Percentiles rank a stretch among this genome's conserved stretches.
Evolutionary conservation across 805 yeast species (phyloP).

Genomic region (Kuraishia borneana): DNA sequence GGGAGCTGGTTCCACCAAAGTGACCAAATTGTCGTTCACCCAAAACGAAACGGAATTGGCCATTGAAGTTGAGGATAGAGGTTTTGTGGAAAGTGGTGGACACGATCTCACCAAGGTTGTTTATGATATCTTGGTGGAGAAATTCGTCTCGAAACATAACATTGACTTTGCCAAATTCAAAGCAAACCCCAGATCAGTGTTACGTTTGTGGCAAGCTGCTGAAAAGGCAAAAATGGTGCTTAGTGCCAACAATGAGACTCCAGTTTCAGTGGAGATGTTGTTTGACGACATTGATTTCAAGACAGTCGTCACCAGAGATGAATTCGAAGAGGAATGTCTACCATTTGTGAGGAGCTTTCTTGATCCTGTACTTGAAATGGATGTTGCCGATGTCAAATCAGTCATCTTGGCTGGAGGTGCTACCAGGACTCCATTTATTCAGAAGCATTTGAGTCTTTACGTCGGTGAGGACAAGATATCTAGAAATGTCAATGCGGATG

Average conservation of each 20-base stretch:
- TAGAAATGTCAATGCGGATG: constrained; percentile 90
- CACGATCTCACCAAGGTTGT: constrained; percentile 56
- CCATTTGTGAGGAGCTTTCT: constrained; percentile 35
- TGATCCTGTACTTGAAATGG: constrained; percentile 42
- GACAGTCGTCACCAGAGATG: constrained; percentile 58
- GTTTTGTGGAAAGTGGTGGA: constrained; percentile 67
- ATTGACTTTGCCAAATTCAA: constrained; percentile 26
- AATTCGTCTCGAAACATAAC: constrained; percentile 37
- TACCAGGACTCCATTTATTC: constrained; percentile 81
- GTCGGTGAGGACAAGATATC: constrained; percentile 55
- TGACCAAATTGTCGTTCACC: constrained; percentile 64
- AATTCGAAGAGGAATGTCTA: constrained; percentile 52
- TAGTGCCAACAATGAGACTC: constrained; percentile 79
- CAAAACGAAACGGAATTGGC: constrained; percentile 27
- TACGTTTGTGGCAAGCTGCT: constrained; percentile 68
- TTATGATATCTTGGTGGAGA: constrained; percentile 45
- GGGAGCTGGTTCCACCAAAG: constrained; percentile 88
- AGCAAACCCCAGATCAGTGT: constrained; percentile 43
- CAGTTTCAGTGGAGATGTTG: constrained; percentile 67
- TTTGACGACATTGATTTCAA: constrained; percentile 67
- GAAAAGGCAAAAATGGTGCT: constrained; percentile 82
- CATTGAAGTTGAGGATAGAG: constrained; percentile 62
- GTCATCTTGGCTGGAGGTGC: constrained; percentile 86
- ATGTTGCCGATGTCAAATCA: constrained; percentile 30
- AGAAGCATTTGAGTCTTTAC: constrained; percentile 40